Evolutionary conservation across 768 basidiomycete genomes (phyloP), one percentile per base, ranked within the genome.

Genomic region (Phaffia tasmanica): DNA sequence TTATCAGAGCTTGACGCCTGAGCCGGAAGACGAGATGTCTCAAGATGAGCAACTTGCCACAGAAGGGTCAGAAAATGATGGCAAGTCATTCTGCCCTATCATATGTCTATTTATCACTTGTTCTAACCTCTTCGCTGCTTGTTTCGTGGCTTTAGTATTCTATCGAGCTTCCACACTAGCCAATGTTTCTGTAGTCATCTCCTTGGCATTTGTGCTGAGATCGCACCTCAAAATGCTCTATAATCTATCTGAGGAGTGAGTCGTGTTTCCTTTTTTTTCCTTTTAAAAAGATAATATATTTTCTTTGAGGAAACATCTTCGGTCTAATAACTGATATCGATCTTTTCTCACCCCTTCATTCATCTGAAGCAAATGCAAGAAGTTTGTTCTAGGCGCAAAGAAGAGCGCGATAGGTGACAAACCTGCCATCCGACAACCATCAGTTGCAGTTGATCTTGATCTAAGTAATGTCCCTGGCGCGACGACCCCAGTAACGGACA

Each of bases 401-500:
- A 97, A 97, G 78, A 89, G 84, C 63, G 84, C 88, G 0, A 75
- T 86, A 2, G 93, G 93, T 1, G 94, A 99, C 75, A 88, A 85
- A 73, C 81, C 87, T 18, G 88, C 85, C 5, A 75, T 79, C 1
- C 84, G 83, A 71, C 83, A 83, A 30, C 79, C 85, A 70, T 83
- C 85, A 1, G 77, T 46, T 54, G 46, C 18, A 54, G 65, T 79
- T 50, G 81, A 82, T 7, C 82, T 90, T 49, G 80, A 82, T 32
- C 89, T 89, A 86, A 82, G 84, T 29, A 81, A 87, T 21, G 76
- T 93, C 60, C 84, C 86, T 2, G 89, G 81, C 70, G 87, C 85
- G 0, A 80, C 77, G 18, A 73, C 73, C 32, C 81, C 85, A 4
- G 79, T 92, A 16, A 70, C 82, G 18, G 85, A 84, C 3, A 79